phyloP scores from a whole-genome alignment of 2,329 filamentous ascomycete species.

The Blastomyces emzantsi region DNA sequence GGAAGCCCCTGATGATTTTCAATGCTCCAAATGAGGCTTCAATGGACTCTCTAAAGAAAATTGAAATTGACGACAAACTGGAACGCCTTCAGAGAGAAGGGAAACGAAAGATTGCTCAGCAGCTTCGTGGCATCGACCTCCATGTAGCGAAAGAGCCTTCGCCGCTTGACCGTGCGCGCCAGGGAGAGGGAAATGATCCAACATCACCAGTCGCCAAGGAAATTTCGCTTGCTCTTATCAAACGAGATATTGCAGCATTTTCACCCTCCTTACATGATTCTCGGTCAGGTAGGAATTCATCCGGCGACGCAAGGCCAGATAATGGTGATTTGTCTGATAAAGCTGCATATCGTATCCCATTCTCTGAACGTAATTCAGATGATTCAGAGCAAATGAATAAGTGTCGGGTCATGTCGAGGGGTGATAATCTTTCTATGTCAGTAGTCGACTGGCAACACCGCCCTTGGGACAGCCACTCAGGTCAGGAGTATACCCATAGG shows the following conservation, averaged over 20 bases:
- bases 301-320: background rate
- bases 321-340: background rate
- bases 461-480: constrained; percentile 16
- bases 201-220: constrained; percentile 17
- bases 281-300: background rate
- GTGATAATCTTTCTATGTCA: constrained; percentile 6
- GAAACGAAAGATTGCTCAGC: constrained; percentile 9
- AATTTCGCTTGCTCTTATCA: constrained; percentile 12
- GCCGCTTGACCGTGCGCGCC: constrained; percentile 10
- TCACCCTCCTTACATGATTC: background rate
- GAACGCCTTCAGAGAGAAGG: constrained; percentile 17
- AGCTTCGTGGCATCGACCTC: constrained; percentile 4
- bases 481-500: constrained; percentile 11
- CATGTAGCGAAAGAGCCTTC: background rate
- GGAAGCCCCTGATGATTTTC: background rate
- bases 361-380: background rate
- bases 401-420: background rate
- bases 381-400: background rate
- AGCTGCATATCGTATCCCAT: background rate
- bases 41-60: background rate
- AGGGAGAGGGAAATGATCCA: constrained; percentile 24
- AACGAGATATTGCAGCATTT: background rate
- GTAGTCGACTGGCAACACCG: constrained; percentile 22
- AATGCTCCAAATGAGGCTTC: background rate
- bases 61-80: constrained; percentile 15